These are phyloP conservation scores for Galeopsis tetrahit DNA, from an alignment of 257 asterid genomes.

Conservation along the genomic window DNA sequence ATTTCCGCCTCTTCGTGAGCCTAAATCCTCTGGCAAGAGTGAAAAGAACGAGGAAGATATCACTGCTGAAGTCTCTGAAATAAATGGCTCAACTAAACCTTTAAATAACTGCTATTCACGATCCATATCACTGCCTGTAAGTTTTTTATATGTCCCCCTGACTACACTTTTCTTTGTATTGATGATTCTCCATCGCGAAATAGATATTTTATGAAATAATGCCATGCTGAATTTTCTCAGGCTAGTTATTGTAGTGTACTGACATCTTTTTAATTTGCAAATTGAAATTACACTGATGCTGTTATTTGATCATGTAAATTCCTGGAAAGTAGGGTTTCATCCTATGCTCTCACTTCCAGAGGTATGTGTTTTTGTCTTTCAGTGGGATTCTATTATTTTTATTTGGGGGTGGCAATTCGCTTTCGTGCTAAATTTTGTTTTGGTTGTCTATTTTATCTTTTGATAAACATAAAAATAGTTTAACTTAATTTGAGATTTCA, in stretches of 20 bases:
- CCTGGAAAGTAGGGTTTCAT: constrained; percentile 31
- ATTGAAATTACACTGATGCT: constrained; percentile 23
- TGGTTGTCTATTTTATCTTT: not conserved
- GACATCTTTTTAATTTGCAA: constrained; percentile 21
- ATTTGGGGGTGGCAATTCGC: not conserved
- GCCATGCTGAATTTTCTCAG: constrained; percentile 11
- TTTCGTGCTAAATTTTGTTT: not conserved
- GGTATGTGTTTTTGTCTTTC: constrained; percentile 13
- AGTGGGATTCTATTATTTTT: constrained; percentile 2
- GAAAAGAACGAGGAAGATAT: constrained; percentile 35
- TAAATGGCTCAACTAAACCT: constrained; percentile 38
- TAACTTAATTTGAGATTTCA: not conserved
- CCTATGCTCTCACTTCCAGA: constrained; percentile 19
- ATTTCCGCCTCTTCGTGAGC: constrained; percentile 51
- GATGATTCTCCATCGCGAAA: not conserved
- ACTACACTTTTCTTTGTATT: constrained; percentile 2
- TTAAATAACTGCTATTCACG: constrained; percentile 38
- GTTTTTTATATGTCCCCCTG: constrained; percentile 37
- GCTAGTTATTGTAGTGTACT: constrained; percentile 21
- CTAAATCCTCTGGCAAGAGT: constrained; percentile 37
- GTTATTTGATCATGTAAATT: constrained; percentile 14
- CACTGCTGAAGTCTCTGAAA: constrained; percentile 33
- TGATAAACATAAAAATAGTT: not conserved
- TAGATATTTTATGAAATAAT: not conserved
- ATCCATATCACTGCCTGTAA: constrained; percentile 76